Evolutionary conservation across 163 green algal species (phyloP).

Genomic region (Scenedesmus sp.): DNA sequence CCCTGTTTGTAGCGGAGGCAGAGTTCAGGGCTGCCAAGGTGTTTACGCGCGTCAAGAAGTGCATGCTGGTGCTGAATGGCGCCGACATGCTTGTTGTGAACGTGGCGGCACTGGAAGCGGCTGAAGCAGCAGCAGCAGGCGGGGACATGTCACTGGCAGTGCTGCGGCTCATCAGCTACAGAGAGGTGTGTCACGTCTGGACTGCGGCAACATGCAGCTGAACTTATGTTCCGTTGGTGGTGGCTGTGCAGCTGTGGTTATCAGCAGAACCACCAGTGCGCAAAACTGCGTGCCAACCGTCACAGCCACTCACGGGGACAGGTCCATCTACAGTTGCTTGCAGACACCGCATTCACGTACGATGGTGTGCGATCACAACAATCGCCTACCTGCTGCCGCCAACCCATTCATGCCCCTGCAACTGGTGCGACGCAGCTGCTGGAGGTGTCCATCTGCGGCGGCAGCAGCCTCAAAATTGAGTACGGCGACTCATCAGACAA

Average conservation of each 20-base stretch:
- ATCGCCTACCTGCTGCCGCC: background rate
- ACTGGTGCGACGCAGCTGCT: conserved; percentile 9
- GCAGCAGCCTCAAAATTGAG: conserved; percentile 28
- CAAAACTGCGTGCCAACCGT: no score
- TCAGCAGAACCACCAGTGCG: no score
- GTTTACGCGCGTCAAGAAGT: conserved; percentile 32
- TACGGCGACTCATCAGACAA: conserved; percentile 35
- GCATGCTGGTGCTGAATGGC: conserved; percentile 32
- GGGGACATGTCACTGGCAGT: conserved; percentile 21
- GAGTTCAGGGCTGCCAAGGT: conserved; percentile 38
- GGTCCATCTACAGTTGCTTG: background rate
- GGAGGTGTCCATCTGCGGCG: conserved; percentile 20
- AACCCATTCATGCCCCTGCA: background rate
- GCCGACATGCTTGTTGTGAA: background rate
- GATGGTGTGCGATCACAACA: no score
- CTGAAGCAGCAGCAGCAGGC: conserved; percentile 21
- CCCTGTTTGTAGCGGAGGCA: conserved; percentile 45
- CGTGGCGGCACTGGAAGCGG: conserved; percentile 35
- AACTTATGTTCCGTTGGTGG: background rate
- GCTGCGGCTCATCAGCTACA: conserved; percentile 34
- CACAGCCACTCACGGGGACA: no score
- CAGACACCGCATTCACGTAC: no score
- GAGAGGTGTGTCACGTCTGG: background rate
- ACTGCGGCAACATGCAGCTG: background rate
- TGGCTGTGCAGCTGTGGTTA: background rate